Base-by-base conservation (phyloP, 306 rosid genomes). In the Cucumis cinereus region DNA sequence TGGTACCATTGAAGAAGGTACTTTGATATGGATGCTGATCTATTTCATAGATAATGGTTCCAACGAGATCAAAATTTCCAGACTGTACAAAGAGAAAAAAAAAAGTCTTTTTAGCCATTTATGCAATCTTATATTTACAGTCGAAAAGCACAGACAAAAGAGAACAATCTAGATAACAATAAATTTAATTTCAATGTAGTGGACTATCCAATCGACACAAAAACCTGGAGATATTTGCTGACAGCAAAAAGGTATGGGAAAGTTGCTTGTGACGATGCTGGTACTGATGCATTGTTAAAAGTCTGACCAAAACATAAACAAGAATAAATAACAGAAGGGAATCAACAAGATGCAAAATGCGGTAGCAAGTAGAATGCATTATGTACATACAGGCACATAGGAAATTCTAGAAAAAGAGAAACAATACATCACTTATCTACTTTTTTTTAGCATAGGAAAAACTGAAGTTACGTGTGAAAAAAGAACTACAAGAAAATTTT, bases 151-250 rank as follows among this genome's bases (percentile, higher is more conserved):
- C 60, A 49, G 45, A 10, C n/a, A 20, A 66, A 50, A 50, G 26
- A 40, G n/a, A 15, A 43, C 4, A 59, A 57, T 22, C 19, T 5
- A 41, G 23, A 56, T 12, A 49, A 57, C 60, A 73, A 17, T 59
- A 76, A 63, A 40, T 41, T 22, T 41, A 68, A 68, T 68, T 70
- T 70, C 38, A 70, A 47, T 47, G 55, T 52, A 62, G 50, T 49
- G 28, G 60, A 77, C 58, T 12, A 49, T 49, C 60, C 17, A 17
- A 50, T 36, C 28, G 50, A 63, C 56, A 38, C 36, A 50, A 47
- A 43, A 85, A 94, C 99, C 99, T 94, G 99, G 88, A 94, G 81
- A 87, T 77, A 94, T 86, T 92, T 92, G 87, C 92, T 91, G 79
- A 94, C 96, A 50, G 89, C 88, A 86, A 94, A 94, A 55, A 83